A percentile compares a stretch with the other conserved stretches of the same genome.
Evolutionary conservation across 257 asterid genomes (phyloP).

Genomic region (Handroanthus guayacan): DNA sequence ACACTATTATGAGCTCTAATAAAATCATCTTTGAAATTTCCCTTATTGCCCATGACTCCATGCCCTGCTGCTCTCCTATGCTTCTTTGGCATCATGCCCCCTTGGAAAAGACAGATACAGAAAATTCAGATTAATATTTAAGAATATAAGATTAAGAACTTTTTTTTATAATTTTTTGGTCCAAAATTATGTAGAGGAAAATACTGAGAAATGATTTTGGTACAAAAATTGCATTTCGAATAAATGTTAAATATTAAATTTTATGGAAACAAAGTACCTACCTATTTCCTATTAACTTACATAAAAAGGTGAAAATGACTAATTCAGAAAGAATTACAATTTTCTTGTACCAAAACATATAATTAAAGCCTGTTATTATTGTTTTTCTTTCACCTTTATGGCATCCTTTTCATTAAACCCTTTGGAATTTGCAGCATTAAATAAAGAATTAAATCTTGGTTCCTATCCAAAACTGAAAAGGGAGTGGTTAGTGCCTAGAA

Average conservation of each 20-base stretch:
- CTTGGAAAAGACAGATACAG: too few species aligned
- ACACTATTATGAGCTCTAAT: constrained; percentile 30
- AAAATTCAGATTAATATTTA: not conserved
- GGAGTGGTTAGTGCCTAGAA: constrained; percentile 40
- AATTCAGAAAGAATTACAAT: not conserved
- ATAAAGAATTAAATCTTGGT: constrained; percentile 1
- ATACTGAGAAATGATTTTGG: not conserved
- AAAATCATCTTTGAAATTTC: constrained; percentile 32
- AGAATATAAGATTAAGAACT: not conserved
- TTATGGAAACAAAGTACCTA: too few species aligned
- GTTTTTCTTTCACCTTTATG: not conserved
- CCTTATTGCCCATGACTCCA: constrained; percentile 18
- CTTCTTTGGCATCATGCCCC: constrained; percentile 38
- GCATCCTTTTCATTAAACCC: not conserved
- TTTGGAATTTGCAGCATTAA: constrained; percentile 28
- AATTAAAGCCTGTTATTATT: not conserved
- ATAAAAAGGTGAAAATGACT: not conserved
- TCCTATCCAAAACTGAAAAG: constrained; percentile 19
- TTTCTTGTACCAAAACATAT: not conserved
- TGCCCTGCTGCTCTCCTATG: not conserved
- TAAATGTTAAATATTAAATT: too few species aligned
- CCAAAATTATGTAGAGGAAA: not conserved
- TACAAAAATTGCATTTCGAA: too few species aligned
- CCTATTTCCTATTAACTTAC: too few species aligned
- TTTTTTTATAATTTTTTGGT: not conserved